These are phyloP conservation scores for Polymyxa betae DNA, from an alignment of 208 protist species.

Conservation along the genomic window DNA sequence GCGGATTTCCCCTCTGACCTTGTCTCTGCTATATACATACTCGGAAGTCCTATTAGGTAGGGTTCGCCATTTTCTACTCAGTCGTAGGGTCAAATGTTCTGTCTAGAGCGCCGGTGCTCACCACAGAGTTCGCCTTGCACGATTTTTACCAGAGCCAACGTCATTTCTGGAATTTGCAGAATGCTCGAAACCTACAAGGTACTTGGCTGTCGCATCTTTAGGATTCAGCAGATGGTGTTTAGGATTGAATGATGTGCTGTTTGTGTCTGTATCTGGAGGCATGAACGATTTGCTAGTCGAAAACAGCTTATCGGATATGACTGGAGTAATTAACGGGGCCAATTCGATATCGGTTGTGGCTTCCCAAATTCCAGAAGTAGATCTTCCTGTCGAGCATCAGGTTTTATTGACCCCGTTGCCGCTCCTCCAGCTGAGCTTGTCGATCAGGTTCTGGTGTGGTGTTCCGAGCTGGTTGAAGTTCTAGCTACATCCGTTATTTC, in stretches of 20 bases:
- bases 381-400: conserved; percentile 39
- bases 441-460: conserved; percentile 19
- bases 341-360: conserved; percentile 31
- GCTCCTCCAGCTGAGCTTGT: not conserved
- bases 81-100: not conserved
- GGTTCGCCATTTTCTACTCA: not conserved
- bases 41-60: conserved; percentile 15
- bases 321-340: not conserved
- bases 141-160: conserved; percentile 30
- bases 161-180: conserved; percentile 42
- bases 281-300: conserved; percentile 20
- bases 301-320: conserved; percentile 37
- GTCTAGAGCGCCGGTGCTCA: conserved; percentile 11
- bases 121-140: conserved; percentile 49
- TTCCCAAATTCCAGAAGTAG: conserved; percentile 27
- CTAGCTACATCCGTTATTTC: not conserved
- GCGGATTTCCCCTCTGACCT: conserved; percentile 3
- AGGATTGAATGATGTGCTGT: not conserved
- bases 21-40: conserved; percentile 8
- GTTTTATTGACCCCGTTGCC: not conserved
- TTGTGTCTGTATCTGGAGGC: conserved; percentile 31
- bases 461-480: conserved; percentile 36
- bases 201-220: not conserved
- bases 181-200: not conserved
- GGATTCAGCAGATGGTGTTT: not conserved